Conservation (phyloP, 2,329 filamentous ascomycete genomes). For the Pezicula rhizophila region DNA sequence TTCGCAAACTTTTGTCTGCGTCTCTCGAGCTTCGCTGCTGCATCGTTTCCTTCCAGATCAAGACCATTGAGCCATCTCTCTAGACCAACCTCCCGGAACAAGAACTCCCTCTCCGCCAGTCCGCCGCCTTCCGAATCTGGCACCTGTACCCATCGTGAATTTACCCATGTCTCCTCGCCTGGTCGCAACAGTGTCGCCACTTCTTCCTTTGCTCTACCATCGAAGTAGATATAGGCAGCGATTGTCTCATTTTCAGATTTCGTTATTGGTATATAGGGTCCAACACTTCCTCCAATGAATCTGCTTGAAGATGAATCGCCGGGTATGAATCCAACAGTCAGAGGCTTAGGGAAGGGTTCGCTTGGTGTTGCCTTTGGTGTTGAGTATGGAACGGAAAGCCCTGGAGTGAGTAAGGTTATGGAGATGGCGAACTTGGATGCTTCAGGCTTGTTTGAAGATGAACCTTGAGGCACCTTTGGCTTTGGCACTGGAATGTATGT, state of each 20-base stretch:
- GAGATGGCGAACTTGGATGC: constrained; percentile 97
- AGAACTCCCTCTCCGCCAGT: constrained; percentile 89
- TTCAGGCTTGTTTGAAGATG: constrained; percentile 69
- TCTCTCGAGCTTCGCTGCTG: constrained; percentile 83
- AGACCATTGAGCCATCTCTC: constrained; percentile 96
- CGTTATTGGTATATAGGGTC: constrained; percentile 87
- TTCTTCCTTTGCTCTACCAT: constrained; percentile 90
- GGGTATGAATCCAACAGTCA: constrained; percentile 69
- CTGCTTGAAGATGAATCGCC: constrained; percentile 45
- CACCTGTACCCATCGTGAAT: constrained; percentile 94
- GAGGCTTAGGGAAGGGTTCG: constrained; percentile 75
- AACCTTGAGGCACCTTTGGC: constrained; percentile 63
- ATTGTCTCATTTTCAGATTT: constrained; percentile 94
- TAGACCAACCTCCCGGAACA: constrained; percentile 93
- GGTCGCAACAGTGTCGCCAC: constrained; percentile 88
- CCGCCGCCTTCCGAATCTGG: constrained; percentile 87
- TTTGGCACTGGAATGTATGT: constrained; percentile 95
- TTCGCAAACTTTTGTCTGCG: constrained; percentile 74
- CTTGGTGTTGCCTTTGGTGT: constrained; percentile 72
- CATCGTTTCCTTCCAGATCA: constrained; percentile 89
- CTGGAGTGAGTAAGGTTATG: constrained; percentile 87
- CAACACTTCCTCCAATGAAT: constrained; percentile 51
- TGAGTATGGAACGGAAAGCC: constrained; percentile 86
- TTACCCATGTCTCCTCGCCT: constrained; percentile 98
- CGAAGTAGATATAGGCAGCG: constrained; percentile 98